phyloP scores from a whole-genome alignment of 257 asterid species.

The Solanum appendiculatum region DNA sequence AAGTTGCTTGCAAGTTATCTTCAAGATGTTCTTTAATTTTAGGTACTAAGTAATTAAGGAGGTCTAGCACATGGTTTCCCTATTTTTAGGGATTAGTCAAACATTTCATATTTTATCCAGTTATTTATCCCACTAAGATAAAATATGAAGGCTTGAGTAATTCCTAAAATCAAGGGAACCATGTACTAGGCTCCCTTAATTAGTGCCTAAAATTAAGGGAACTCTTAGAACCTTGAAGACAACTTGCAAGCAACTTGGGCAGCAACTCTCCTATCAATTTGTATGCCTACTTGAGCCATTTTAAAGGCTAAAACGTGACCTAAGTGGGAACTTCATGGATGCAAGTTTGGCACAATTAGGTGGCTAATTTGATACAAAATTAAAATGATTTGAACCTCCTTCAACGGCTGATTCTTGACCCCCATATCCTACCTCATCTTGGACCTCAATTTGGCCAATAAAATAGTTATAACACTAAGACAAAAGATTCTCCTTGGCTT shows the following conservation, averaged over 20 bases:
- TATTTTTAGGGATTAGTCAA: background rate
- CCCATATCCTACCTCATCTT: background rate
- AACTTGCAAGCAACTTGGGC: background rate
- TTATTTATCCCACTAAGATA: background rate
- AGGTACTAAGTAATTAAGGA: background rate
- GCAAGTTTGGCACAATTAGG: background rate
- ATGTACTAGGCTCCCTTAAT: background rate
- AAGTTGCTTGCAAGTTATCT: background rate
- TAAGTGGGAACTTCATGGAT: background rate
- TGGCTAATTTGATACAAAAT: background rate
- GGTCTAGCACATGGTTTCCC: background rate
- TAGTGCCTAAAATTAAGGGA: background rate
- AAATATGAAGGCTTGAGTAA: background rate
- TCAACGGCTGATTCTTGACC: background rate
- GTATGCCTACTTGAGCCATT: background rate
- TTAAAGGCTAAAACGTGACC: background rate
- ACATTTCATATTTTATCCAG: background rate
- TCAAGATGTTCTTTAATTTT: background rate
- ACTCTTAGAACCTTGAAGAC: background rate
- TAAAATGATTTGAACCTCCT: background rate
- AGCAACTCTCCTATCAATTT: background rate
- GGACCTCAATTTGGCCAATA: background rate
- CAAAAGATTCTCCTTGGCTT: background rate
- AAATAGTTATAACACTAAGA: background rate
- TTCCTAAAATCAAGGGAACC: background rate